These are phyloP conservation scores for Raphidocelis subcapitata DNA, from an alignment of 139 green algal genomes.

Conservation along the genomic window DNA sequence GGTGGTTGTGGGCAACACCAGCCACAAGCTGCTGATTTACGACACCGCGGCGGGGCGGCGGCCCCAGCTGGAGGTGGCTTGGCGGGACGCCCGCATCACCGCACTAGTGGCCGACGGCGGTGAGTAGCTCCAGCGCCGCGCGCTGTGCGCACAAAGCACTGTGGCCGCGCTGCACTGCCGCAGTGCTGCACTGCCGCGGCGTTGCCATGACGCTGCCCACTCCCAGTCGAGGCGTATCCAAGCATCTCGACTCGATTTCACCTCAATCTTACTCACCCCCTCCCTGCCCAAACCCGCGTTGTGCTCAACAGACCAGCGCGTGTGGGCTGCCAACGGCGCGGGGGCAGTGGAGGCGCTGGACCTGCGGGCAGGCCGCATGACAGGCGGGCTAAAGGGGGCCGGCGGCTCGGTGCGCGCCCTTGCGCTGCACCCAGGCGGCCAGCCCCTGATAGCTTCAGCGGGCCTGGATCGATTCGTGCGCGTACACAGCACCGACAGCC, in stretches of 20 bases:
- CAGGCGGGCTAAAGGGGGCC: constrained; percentile 46
- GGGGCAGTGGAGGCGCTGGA: constrained; percentile 64
- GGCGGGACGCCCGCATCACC: constrained; percentile 53
- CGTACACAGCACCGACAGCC: constrained; percentile 47
- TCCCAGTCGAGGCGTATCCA: too few species aligned
- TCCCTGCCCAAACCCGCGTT: too few species aligned
- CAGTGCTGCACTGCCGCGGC: too few species aligned
- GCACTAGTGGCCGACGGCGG: constrained; percentile 24
- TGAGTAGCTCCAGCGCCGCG: too few species aligned
- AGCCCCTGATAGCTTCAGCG: constrained; percentile 53
- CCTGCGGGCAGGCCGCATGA: constrained; percentile 37
- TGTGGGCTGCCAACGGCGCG: constrained; percentile 63
- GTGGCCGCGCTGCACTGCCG: too few species aligned
- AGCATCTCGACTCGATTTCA: too few species aligned
- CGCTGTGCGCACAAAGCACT: too few species aligned
- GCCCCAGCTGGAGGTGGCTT: constrained; percentile 58
- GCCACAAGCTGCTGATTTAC: constrained; percentile 20
- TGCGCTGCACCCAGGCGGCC: constrained; percentile 38
- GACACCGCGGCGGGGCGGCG: constrained; percentile 48
- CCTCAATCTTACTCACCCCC: too few species aligned
- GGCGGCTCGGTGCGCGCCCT: constrained; percentile 50
- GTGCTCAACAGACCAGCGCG: constrained; percentile 46
- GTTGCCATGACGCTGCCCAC: too few species aligned
- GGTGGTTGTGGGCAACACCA: constrained; percentile 12
- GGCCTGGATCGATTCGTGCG: constrained; percentile 69